Conservation (phyloP, 106 monocot genomes). For the Dactylorhiza incarnata region DNA sequence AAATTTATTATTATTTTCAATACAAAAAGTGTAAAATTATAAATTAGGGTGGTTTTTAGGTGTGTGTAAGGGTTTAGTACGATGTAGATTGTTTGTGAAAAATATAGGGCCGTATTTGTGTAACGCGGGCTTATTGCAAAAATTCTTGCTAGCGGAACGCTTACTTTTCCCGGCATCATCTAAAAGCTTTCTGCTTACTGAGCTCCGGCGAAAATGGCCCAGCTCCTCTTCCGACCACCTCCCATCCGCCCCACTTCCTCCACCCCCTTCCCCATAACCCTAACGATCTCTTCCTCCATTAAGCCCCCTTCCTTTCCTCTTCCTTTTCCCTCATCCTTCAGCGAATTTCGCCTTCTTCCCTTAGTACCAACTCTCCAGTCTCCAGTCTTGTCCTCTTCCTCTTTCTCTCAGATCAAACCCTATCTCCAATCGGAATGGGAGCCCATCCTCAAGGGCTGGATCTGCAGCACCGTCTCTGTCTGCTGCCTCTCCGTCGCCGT, state of each 20-base stretch:
- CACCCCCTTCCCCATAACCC: neutral
- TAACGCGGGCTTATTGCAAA: no score
- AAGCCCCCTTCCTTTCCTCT: neutral
- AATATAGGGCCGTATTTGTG: no score
- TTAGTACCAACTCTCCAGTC: neutral
- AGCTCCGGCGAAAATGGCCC: neutral
- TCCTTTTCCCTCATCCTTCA: neutral
- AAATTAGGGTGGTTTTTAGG: no score
- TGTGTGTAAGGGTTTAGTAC: no score
- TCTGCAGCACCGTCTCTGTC: constrained; percentile 13
- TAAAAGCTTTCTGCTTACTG: neutral
- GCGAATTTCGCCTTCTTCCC: neutral
- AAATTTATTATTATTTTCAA: no score
- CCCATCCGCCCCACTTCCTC: neutral
- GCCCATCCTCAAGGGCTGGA: constrained; percentile 17
- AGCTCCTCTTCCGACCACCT: neutral
- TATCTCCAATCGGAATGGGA: constrained; percentile 13
- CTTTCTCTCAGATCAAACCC: constrained; percentile 10
- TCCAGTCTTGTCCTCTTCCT: neutral
- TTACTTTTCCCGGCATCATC: neutral
- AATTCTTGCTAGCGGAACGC: no score
- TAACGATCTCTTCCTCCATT: neutral
- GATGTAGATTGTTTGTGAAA: no score
- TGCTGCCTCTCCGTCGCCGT: constrained; percentile 10
- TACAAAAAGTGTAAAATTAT: no score